Evolutionary conservation across 768 basidiomycete species (phyloP).

Genomic region (Hericium erinaceus): DNA sequence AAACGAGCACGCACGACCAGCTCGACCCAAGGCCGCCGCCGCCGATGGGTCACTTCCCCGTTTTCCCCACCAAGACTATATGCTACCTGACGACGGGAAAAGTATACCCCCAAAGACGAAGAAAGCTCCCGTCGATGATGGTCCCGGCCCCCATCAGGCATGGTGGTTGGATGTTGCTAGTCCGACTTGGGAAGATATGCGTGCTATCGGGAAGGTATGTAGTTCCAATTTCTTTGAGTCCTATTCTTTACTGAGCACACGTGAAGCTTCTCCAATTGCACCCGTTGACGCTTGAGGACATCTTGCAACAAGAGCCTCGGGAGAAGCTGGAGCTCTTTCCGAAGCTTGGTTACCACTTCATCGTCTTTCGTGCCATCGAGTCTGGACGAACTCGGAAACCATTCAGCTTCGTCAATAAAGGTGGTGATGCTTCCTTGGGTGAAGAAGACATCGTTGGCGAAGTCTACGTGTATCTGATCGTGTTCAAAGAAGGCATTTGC

Average conservation of each 20-base stretch:
- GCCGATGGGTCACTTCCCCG: conserved; percentile 1
- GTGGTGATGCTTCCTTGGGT: conserved; percentile 16
- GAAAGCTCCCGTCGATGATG: background rate
- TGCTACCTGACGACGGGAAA: conserved; percentile 23
- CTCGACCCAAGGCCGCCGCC: conserved; percentile 4
- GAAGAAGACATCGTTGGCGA: conserved; percentile 50
- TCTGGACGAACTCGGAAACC: conserved; percentile 35
- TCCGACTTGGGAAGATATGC: conserved; percentile 83
- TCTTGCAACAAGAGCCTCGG: conserved; percentile 81
- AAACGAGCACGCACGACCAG: background rate
- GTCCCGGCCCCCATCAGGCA: conserved; percentile 33
- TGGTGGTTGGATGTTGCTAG: conserved; percentile 92
- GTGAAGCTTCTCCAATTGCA: conserved; percentile 74
- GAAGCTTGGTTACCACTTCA: conserved; percentile 84
- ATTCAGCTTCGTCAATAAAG: conserved; percentile 20
- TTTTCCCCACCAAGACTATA: conserved; percentile 23
- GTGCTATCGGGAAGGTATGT: conserved; percentile 68
- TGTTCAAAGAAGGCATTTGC: conserved; percentile 83
- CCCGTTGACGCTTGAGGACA: conserved; percentile 89
- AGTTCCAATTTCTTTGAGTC: background rate
- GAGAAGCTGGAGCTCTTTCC: conserved; percentile 89
- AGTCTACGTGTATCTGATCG: conserved; percentile 80
- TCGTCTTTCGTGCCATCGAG: conserved; percentile 80
- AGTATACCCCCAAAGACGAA: background rate
- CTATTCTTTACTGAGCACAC: background rate